Conservation (phyloP, 2,329 filamentous ascomycete genomes). For the Mariannaea elegans region DNA sequence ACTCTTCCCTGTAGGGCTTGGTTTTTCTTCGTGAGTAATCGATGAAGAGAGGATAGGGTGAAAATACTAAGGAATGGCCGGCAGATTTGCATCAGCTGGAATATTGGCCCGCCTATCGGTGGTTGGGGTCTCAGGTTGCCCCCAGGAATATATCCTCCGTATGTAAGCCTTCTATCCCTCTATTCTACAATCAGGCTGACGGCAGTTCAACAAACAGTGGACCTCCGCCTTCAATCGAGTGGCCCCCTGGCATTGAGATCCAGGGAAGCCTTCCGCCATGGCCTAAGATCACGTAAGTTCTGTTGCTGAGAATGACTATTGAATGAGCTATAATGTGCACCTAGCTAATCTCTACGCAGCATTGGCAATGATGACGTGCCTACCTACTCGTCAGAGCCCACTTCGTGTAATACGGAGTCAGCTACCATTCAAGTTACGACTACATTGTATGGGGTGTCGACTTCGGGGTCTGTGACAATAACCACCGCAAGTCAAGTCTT, state of each 20-base stretch:
- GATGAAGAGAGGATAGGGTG: neutral
- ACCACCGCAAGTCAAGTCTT: constrained; percentile 14
- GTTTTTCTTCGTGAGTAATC: constrained; percentile 21
- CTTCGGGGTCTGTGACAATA: constrained; percentile 8
- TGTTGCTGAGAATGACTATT: neutral
- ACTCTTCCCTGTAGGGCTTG: constrained; percentile 14
- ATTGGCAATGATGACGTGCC: constrained; percentile 16
- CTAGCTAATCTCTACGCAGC: neutral
- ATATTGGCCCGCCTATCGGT: constrained; percentile 1
- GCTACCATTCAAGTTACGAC: constrained; percentile 17
- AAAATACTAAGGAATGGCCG: neutral
- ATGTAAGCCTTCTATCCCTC: neutral
- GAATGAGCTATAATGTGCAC: too few relatives aligned
- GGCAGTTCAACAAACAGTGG: constrained; percentile 4
- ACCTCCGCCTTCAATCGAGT: constrained; percentile 10
- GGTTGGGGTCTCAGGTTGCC: constrained; percentile 14
- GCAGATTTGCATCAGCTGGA: constrained; percentile 20
- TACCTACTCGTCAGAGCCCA: constrained; percentile 13
- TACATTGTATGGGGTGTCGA: constrained; percentile 17
- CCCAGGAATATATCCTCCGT: constrained; percentile 19
- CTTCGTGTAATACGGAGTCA: constrained; percentile 16
- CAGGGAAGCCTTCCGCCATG: constrained; percentile 21
- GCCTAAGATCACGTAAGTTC: constrained; percentile 23
- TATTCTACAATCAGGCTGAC: neutral
- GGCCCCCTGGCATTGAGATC: constrained; percentile 14